Conservation (phyloP, 2,329 filamentous ascomycete species). For the Verticillium tricorpus region DNA sequence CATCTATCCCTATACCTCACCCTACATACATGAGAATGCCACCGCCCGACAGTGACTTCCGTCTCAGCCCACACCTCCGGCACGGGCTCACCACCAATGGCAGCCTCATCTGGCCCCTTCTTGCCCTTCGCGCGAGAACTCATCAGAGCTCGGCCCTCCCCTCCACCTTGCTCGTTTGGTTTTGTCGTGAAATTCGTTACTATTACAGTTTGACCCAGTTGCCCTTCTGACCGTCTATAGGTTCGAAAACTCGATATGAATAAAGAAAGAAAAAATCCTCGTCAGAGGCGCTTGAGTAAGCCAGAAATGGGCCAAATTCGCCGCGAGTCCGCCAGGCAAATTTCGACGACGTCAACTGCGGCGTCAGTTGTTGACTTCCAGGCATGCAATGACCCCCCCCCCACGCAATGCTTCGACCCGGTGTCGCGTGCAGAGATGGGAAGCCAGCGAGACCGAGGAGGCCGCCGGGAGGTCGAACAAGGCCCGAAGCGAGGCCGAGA, state of each 20-base stretch:
- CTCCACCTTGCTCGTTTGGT: neutral
- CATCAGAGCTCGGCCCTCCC: neutral
- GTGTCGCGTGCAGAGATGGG: too few species aligned
- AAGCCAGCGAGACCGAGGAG: too few species aligned
- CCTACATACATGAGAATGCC: neutral
- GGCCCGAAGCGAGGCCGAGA: too few species aligned
- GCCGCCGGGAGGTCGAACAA: too few species aligned
- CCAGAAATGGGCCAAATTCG: neutral
- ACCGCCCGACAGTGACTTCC: neutral
- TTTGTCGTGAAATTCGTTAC: slow-evolving; percentile 12
- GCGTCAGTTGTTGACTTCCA: neutral
- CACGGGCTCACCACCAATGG: neutral
- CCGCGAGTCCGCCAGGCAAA: neutral
- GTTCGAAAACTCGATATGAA: neutral
- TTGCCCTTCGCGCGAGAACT: neutral
- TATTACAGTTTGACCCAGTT: slow-evolving; percentile 13
- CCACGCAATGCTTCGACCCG: too few species aligned
- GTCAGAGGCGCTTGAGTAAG: neutral
- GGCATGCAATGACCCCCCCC: neutral
- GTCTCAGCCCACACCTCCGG: neutral
- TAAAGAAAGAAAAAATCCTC: neutral
- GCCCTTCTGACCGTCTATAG: slow-evolving; percentile 13
- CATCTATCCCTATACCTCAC: neutral
- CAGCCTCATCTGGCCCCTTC: neutral
- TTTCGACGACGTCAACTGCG: neutral